Conservation (phyloP, 1,139 yeast species). For the Debaryomyces udenii region DNA sequence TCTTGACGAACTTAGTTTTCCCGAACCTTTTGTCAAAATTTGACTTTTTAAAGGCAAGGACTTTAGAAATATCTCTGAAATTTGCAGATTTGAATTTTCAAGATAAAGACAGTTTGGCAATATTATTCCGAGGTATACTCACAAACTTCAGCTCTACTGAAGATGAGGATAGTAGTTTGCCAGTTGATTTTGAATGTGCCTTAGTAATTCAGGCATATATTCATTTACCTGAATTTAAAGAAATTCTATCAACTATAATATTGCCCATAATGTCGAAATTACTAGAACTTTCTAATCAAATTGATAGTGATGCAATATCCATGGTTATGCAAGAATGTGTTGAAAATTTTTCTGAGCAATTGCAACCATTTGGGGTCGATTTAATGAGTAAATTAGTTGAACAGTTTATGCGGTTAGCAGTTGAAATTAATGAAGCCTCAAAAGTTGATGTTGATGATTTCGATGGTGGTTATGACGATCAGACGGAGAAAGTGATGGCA, state of each 20-base stretch:
- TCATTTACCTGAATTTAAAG: constrained; percentile 64
- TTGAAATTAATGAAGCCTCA: constrained; percentile 67
- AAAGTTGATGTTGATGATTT: constrained; percentile 50
- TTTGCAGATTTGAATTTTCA: constrained; percentile 67
- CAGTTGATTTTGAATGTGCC: constrained; percentile 83
- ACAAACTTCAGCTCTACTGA: constrained; percentile 50
- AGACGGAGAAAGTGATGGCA: constrained; percentile 82
- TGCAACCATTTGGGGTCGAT: constrained; percentile 92
- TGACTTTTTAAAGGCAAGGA: constrained; percentile 81
- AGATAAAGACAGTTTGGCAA: constrained; percentile 50
- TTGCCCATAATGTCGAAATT: constrained; percentile 83
- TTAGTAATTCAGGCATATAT: constrained; percentile 83
- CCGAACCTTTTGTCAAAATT: constrained; percentile 69
- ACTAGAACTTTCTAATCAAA: constrained; percentile 72
- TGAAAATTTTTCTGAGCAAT: constrained; percentile 81
- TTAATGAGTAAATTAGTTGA: constrained; percentile 77
- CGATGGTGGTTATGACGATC: constrained; percentile 49
- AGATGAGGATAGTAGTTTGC: constrained; percentile 56
- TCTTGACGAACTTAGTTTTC: constrained; percentile 63
- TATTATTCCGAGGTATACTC: constrained; percentile 69
- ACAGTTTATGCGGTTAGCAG: constrained; percentile 75
- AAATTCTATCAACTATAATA: constrained; percentile 66
- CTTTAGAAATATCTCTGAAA: constrained; percentile 75
- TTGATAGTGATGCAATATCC: constrained; percentile 85
- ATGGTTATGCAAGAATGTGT: constrained; percentile 97